Evolutionary conservation across 768 basidiomycete genomes (phyloP), one percentile per base, ranked within the genome.

Genomic region (Cystobasidium tubakii): DNA sequence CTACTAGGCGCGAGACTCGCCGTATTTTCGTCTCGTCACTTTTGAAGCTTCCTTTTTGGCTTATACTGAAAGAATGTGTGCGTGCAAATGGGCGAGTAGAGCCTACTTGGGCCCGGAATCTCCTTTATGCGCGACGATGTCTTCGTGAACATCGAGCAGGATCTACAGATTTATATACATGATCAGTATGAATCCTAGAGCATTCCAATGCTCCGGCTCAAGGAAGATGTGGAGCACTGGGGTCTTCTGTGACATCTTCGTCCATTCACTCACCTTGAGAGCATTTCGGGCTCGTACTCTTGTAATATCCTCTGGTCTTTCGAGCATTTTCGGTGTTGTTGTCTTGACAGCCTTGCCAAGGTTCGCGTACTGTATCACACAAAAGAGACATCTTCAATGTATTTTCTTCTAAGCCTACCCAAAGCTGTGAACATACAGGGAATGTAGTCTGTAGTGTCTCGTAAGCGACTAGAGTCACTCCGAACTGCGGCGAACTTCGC

Each of bases 251-350:
- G 6, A 19, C 42, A 13, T 69, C 3, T 44, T 4, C 6, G 27
- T 69, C 73, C 9, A 60, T 17, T n/a, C 10, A 33, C 64, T 62
- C 15, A 77, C 75, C 74, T 73, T 34, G 79, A 99, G 86, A 17
- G 93, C 95, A 84, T 97, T 97, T 73, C 95, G 86, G 23, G 96
- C 95, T 69, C 96, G 86, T 53, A 95, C 86, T 80, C 88, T 87
- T 34, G 92, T 87, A 83, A 98, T 85, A 73, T 97, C 95, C 55
- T 82, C 82, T 54, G 77, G 69, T 23, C 74, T 29, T 15, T 77
- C 76, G 6, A 81, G 79, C 72, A 82, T 77, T 43, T 78, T 76
- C 3, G 72, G 50, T 6, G 73, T 62, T 7, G 46, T 29, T 46
- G 73, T 66, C n/a, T 66, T 63, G 55, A 77, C 66, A 34, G 57